A percentile compares a stretch with the other conserved stretches of the same genome.
phyloP scores from a whole-genome alignment of 2,329 filamentous ascomycete genomes.

The Penicillium sp. region DNA sequence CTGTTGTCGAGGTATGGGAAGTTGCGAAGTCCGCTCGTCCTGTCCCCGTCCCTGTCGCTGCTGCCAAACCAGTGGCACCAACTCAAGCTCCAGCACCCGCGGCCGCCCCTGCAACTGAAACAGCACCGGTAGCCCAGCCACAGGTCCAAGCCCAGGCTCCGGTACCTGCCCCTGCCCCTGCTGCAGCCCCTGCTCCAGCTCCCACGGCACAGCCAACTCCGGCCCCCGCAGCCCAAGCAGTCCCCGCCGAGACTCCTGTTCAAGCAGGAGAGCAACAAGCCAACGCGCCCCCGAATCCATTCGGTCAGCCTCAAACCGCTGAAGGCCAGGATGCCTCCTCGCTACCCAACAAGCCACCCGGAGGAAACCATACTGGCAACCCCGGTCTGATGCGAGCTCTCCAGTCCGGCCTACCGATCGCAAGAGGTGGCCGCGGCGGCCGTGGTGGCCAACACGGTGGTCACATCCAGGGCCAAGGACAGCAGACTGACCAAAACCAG shows the following conservation, averaged over 20 bases:
- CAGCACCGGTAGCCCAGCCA: background rate
- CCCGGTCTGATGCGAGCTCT: constrained; percentile 45
- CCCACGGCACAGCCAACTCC: constrained; percentile 13
- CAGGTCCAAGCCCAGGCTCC: constrained; percentile 2
- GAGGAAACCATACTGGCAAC: constrained; percentile 34
- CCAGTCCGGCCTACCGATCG: constrained; percentile 49
- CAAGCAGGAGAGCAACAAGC: constrained; percentile 15
- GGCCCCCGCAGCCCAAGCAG: constrained; percentile 8
- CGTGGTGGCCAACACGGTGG: constrained; percentile 40
- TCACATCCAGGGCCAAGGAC: constrained; percentile 27
- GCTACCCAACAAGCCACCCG: constrained; percentile 35
- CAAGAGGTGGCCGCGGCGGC: constrained; percentile 43
- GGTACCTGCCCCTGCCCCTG: constrained; percentile 2
- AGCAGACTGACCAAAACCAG: constrained; percentile 32
- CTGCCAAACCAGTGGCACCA: constrained; percentile 26
- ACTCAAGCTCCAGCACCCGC: background rate
- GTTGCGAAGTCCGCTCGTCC: constrained; percentile 70
- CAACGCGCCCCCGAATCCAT: constrained; percentile 24
- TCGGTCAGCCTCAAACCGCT: constrained; percentile 29
- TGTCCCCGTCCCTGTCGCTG: constrained; percentile 37
- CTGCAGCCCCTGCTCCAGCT: background rate
- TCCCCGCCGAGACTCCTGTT: constrained; percentile 12
- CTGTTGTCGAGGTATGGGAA: constrained; percentile 85
- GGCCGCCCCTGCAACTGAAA: background rate
- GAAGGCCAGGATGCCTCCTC: constrained; percentile 25